These are phyloP conservation scores for Wickerhamiella shivajii DNA, from an alignment of 805 yeast species.

Conservation along the genomic window DNA sequence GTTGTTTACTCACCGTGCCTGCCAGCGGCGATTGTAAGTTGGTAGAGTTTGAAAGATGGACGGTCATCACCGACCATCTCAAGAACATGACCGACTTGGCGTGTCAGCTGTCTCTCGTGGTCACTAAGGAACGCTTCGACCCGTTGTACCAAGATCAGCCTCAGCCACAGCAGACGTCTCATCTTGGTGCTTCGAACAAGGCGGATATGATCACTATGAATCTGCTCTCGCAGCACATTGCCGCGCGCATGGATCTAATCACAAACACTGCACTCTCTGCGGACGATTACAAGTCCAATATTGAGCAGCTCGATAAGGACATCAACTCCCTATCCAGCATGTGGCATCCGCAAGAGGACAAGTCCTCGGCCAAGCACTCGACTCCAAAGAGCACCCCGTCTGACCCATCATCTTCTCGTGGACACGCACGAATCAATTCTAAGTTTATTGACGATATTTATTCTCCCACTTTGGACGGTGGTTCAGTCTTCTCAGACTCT, in stretches of 20 bases:
- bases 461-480: background rate
- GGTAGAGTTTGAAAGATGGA: slow-evolving; percentile 17
- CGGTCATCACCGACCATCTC: slow-evolving; percentile 17
- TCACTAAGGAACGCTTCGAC: slow-evolving; percentile 14
- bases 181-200: background rate
- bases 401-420: background rate
- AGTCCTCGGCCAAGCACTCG: background rate
- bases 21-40: slow-evolving; percentile 15
- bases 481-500: background rate
- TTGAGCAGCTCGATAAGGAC: slow-evolving; percentile 10
- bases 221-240: slow-evolving; percentile 13
- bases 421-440: background rate
- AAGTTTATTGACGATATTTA: slow-evolving; percentile 5
- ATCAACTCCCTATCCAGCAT: slow-evolving; percentile 8
- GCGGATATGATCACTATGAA: slow-evolving; percentile 6
- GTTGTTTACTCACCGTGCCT: slow-evolving; percentile 29
- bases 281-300: slow-evolving; percentile 8
- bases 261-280: slow-evolving; percentile 7
- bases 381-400: background rate
- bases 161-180: background rate
- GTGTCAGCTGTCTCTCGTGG: slow-evolving; percentile 11
- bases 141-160: slow-evolving; percentile 3
- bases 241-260: slow-evolving; percentile 15
- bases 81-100: slow-evolving; percentile 8
- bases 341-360: slow-evolving; percentile 6